A percentile compares a stretch with the other conserved stretches of the same genome.
Evolutionary conservation across 2,329 filamentous ascomycete species (phyloP).

Genomic region (Akanthomyces dipterigenus): DNA sequence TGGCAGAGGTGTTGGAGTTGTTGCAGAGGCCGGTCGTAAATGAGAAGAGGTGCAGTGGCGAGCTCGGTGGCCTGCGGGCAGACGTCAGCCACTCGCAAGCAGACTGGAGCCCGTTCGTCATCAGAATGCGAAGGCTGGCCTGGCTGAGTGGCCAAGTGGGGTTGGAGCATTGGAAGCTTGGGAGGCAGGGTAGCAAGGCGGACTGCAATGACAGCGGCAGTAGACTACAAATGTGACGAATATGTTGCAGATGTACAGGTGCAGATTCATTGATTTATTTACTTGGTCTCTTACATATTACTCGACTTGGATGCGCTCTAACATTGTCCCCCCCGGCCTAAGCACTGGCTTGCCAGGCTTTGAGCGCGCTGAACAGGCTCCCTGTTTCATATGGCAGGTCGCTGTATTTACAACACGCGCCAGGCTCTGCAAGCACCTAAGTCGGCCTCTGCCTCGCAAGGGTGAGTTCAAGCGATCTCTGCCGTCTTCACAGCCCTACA

Average conservation of each 20-base stretch:
- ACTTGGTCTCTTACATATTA: too few species aligned
- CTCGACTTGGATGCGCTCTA: too few species aligned
- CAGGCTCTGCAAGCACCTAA: neutral
- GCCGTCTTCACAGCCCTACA: neutral
- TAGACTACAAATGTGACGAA: neutral
- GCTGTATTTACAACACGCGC: neutral
- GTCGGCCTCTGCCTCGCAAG: neutral
- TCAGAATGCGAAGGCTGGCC: slow-evolving; percentile 11
- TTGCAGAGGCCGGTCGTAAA: neutral
- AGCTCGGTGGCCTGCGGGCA: slow-evolving; percentile 7
- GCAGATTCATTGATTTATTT: neutral
- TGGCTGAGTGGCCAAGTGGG: slow-evolving; percentile 5
- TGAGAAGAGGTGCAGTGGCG: slow-evolving; percentile 10
- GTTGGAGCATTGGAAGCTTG: neutral
- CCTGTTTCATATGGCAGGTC: neutral
- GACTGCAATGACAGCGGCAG: neutral
- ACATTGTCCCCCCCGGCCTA: too few species aligned
- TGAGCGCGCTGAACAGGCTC: too few species aligned
- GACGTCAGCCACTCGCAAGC: slow-evolving; percentile 9
- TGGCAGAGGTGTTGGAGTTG: neutral
- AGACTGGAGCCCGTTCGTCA: slow-evolving; percentile 12
- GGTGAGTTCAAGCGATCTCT: neutral
- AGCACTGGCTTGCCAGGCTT: too few species aligned
- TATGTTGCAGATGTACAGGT: neutral
- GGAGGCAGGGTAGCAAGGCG: neutral